Base-by-base conservation (phyloP, 192 early-diverging fungal genomes). In the Entophlyctis luteolus region DNA sequence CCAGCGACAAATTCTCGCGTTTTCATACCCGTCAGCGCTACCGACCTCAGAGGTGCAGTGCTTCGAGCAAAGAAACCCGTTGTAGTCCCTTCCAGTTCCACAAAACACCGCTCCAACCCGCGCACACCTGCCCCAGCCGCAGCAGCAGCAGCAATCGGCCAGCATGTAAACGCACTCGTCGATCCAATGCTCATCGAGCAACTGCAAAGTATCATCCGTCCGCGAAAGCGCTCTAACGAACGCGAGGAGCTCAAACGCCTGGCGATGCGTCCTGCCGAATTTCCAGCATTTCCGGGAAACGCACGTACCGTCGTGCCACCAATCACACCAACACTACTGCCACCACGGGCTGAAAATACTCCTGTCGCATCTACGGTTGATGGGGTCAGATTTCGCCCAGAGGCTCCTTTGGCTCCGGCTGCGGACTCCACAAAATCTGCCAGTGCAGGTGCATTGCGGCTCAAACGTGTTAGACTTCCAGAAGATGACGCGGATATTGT, bases 211-310 rank as follows among this genome's bases (percentile, higher is more conserved):
- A 37, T 66, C 35, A 66, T 66, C 14, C 63, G 63, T 2, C 63
- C 63, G 5, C 5, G 50, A 31, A 66, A 66, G 32, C 27, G 63
- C 0, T 52, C 63, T 20, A 66, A 38, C 36, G 63, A 66, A 31
- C 48, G 48, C 4, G 63, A 12, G 8, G 63, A 66, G 29, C 63
- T 66, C 32, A 52, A 66, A 18, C 63, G 63, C 20, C 36, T 66
- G 4, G 52, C 33, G 49, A 66, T 66, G 63, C 48, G 39, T 20
- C 29, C 63, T 16, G 4, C 63, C 22, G 32, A 20, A n/a, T 38
- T 50, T 52, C 4, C 8, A 22, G 8, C 16, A 12, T 8, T n/a
- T 39, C 31, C 28, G 12, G 5, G 47, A 20, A 38, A 16, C 8
- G 29, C 62, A 48, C 0, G 35, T 6, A 54, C 37, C 36, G 49